Evolutionary conservation across 768 basidiomycete species (phyloP), one percentile per base, ranked within the genome.

Genomic region (Russula brevipes): DNA sequence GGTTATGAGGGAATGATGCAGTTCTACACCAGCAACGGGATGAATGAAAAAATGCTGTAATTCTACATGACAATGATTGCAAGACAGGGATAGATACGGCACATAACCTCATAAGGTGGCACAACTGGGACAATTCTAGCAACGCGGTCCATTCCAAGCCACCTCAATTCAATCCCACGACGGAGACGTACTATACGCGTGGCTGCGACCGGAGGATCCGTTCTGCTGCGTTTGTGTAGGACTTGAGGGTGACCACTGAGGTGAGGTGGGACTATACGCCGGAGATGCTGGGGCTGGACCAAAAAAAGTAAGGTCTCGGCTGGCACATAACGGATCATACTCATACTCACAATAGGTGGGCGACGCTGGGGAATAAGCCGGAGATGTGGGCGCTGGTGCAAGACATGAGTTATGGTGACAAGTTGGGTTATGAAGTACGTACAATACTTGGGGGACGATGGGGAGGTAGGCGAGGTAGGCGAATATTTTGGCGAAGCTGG

Each of bases 361-460:
- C 47, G 90, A 93, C 60, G 89, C 87, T 69, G 91, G 91, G 51
- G 91, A 91, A 78, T 93, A 94, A 3, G 89, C 83, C 1, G 91
- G 91, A 4, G 91, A 93, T 8, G 91, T 90, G 16, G 91, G 91
- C 61, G 91, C 91, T 93, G 68, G 6, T 61, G 33, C 63, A 54
- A 61, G 51, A 19, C 61, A 65, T 64, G 54, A 71, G 67, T 3
- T 3, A 38, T 42, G 35, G 7, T 39, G 12, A 12, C 35, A n/a
- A 60, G 19, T 49, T 19, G 54, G 35, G 44, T 12, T 30, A 24
- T 54, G 30, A 0, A 6, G 11, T 5, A 79, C 90, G 67, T 75
- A 92, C 91, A 93, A 73, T 92, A 93, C 82, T 89, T 91, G 59
- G 95, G 95, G 41, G 93, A 95, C 3, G 94, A 83, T 0, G 94